Conservation (phyloP, 192 early-diverging fungal species). For the Globomyces pollinis-pini region DNA sequence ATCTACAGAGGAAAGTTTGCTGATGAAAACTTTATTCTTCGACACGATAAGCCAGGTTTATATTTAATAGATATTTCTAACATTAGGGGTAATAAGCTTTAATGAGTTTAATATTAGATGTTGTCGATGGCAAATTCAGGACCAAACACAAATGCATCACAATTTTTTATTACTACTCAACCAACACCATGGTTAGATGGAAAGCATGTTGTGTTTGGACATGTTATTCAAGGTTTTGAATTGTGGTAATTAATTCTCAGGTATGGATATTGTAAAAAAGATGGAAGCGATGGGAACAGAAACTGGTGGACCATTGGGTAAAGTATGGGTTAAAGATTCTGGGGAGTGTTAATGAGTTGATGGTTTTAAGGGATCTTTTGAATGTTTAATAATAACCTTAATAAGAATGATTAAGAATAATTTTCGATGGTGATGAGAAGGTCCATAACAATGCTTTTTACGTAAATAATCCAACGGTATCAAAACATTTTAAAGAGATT, state of each 20-base stretch:
- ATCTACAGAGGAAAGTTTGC: constrained; percentile 77
- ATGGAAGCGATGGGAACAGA: constrained; percentile 53
- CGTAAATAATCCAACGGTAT: too few relatives aligned
- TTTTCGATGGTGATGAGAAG: too few relatives aligned
- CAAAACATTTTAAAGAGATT: too few relatives aligned
- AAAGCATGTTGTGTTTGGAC: constrained; percentile 80
- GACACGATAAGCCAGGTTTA: constrained; percentile 42
- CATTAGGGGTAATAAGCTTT: too few relatives aligned
- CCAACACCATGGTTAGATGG: constrained; percentile 79
- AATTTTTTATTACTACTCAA: constrained; percentile 85
- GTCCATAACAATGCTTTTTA: too few relatives aligned
- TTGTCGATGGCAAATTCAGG: constrained; percentile 90
- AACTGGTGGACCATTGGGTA: constrained; percentile 41
- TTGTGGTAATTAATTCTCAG: too few relatives aligned
- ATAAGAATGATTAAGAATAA: too few relatives aligned
- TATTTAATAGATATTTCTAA: constrained; percentile 1
- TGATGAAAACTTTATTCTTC: constrained; percentile 59
- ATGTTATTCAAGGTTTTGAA: constrained; percentile 48
- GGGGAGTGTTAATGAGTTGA: too few relatives aligned
- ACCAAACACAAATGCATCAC: constrained; percentile 82
- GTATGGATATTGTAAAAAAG: constrained; percentile 57
- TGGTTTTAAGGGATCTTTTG: too few relatives aligned
- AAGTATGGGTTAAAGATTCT: too few relatives aligned
- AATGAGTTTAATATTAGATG: constrained; percentile 32
- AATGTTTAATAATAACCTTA: too few relatives aligned